Evolutionary conservation across 2,329 filamentous ascomycete genomes (phyloP), one percentile per base, ranked within the genome.

Genomic region (Chrysoporthe puriensis): DNA sequence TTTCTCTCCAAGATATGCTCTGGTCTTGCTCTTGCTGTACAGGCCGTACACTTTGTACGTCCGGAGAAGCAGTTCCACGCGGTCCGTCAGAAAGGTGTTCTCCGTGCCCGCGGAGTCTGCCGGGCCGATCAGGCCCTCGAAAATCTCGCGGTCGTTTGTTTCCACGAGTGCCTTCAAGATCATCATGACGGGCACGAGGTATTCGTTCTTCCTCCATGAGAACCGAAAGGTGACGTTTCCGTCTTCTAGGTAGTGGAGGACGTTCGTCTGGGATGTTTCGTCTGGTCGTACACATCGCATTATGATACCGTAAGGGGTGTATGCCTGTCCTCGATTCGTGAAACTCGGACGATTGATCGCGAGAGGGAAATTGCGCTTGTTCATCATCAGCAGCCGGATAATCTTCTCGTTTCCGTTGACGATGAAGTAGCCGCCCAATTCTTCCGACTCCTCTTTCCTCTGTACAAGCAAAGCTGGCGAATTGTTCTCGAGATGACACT

Each of bases 371-470:
- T 99, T 99, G 75, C 96, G 87, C 79, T 93, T 89, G 77, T 94
- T 93, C 70, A 98, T 88, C 71, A 97, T 90, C 70, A 99, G 85
- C 83, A 98, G 89, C 76, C 96, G 93, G 74, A 98, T 94, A 67
- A 98, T 88, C 82, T 97, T 98, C 79, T 99, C 96, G 75, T 94
- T 97, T 72, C 96, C 96, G 78, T 99, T 99, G 75, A 99, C 92
- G 74, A 99, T 89, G 76, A 98, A 99, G 79, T 98, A 99, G 57
- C 96, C 96, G 48, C 96, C 96, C 43, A 98, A 81, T 79, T 99
- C 96, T 79, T 99, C 96, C 0, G 94, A 92, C 79, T 99, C 96
- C 80, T 99, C 96, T 77, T 97, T 97, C 69, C 89, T 88, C 71
- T 91, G 85, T 42, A 98, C 93, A 18, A 99, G 85, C 74, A 91